Base-by-base conservation (phyloP, 129 eudicot species). In the Flaveria ramosissima region DNA sequence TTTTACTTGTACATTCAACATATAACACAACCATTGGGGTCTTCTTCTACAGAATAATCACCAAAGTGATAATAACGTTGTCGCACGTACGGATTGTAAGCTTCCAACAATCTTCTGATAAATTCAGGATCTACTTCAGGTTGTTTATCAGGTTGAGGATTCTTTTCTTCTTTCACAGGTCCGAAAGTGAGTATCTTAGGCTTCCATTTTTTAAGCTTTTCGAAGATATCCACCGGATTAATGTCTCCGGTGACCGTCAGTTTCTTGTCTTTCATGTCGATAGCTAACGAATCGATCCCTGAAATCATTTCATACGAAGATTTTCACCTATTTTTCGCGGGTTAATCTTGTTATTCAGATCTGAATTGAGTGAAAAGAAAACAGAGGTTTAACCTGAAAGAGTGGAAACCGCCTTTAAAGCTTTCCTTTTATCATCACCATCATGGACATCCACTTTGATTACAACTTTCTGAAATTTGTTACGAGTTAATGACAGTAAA, bases 11-110 rank as follows among this genome's bases (percentile, higher is more conserved):
- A 42, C 10, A 74, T 45, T 61, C 72, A 81, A 5, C 74, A 76
- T 53, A 82, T 82, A 68, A 81, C 88, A 84, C 88, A 84, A 60
- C 71, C 59, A 73, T 11, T 81, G 7, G 83, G 85, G 51, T 79
- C 10, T 4, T 83, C 87, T 30, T 83, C 87, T 1, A 68, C 67
- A 74, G 74, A 62, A 15, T 51, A 69, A 46, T 21, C 60, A 80
- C 73, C 36, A 30, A 23, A 23, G 24, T 23, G 24, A 23, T 30
- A 67, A 2, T 73, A 73, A 15, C 36, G 79, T 9, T 41, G 84
- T 27, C 45, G 7, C 70, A 73, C 21, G 74, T 21, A 80, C 3
- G 79, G 79, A 80, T 73, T 14, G 8, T 39, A 16, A 48, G 68
- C 68, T 14, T 39, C 72, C 36, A 72, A 1, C 21, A 15, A 67